phyloP scores from a whole-genome alignment of 1,284 basidiomycete genomes.

The Ustilago trichophora region DNA sequence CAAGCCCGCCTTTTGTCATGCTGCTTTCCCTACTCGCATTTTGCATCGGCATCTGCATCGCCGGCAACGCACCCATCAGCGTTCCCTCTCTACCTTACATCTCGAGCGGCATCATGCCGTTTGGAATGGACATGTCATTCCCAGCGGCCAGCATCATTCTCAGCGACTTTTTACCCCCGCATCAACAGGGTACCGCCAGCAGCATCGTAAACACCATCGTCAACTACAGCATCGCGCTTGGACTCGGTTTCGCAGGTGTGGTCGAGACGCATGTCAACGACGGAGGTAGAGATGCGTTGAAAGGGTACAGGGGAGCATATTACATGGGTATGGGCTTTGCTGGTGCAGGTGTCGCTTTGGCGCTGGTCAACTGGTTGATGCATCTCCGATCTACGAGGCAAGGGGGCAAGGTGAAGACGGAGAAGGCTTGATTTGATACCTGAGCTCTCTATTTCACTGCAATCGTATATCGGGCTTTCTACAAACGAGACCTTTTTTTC shows the following conservation, averaged over 20 bases:
- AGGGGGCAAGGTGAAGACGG: neutral
- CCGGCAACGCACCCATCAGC: conserved; percentile 30
- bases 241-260: conserved; percentile 53
- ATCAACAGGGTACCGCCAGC: conserved; percentile 51
- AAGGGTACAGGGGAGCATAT: conserved; percentile 39
- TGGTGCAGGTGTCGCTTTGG: conserved; percentile 27
- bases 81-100: conserved; percentile 32
- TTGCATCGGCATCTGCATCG: conserved; percentile 39
- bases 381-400: conserved; percentile 2
- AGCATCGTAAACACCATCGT: conserved; percentile 58
- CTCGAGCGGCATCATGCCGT: conserved; percentile 31
- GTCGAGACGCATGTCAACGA: conserved; percentile 51
- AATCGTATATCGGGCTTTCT: too few relatives aligned
- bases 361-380: conserved; percentile 23
- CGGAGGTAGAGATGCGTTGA: conserved; percentile 14
- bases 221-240: conserved; percentile 54
- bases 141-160: conserved; percentile 50
- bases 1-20: conserved; percentile 41
- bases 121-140: conserved; percentile 56
- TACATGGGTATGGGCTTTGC: conserved; percentile 48
- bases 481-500: too few relatives aligned
- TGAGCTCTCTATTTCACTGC: too few relatives aligned
- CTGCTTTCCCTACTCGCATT: conserved; percentile 46
- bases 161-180: conserved; percentile 33
- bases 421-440: neutral